Percentiles rank a stretch among this genome's conserved stretches.
phyloP scores from a whole-genome alignment of 345 rosid species.

The Leavenworthia alabamica region DNA sequence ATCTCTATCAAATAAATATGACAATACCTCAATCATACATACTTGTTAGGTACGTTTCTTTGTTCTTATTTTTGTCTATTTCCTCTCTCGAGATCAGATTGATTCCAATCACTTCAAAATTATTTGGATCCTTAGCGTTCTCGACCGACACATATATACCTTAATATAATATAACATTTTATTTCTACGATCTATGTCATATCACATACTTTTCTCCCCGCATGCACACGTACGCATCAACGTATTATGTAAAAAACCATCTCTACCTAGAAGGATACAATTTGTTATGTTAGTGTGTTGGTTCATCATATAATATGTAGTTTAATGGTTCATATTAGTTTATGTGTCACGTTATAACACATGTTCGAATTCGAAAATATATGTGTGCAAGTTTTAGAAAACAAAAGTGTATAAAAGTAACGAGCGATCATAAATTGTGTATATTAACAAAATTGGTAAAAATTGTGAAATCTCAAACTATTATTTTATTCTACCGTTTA shows the following conservation, averaged over 20 bases:
- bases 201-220: background rate
- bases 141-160: constrained; percentile 23
- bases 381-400: background rate
- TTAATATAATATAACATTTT: constrained; percentile 11
- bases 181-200: constrained; percentile 20
- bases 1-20: constrained; percentile 26
- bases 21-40: constrained; percentile 23
- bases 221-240: constrained; percentile 12
- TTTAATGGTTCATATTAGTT: background rate
- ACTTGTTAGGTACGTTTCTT: constrained; percentile 22
- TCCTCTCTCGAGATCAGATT: background rate
- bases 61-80: background rate
- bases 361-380: background rate
- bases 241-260: background rate
- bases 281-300: background rate
- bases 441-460: background rate
- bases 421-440: background rate
- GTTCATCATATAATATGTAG: background rate
- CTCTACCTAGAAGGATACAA: background rate
- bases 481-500: background rate
- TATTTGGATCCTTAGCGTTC: background rate
- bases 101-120: constrained; percentile 14
- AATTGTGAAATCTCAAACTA: background rate
- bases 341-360: background rate
- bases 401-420: background rate